phyloP scores from a whole-genome alignment of 306 rosid species.

The Ormosia semicastrata region DNA sequence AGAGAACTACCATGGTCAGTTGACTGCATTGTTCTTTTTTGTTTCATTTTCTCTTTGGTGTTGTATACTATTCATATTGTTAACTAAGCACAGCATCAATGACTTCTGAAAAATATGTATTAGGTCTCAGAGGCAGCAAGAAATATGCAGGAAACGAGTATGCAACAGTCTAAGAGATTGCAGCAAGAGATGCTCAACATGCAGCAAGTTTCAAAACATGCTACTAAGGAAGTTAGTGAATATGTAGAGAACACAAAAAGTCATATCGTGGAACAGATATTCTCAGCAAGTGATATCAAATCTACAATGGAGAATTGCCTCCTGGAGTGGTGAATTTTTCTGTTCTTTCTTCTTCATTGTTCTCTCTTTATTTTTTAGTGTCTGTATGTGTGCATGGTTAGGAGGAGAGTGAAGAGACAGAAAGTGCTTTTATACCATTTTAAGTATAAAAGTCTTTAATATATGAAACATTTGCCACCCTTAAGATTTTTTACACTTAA shows the following conservation, averaged over 20 bases:
- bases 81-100: background rate
- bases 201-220: slow-evolving; percentile 61
- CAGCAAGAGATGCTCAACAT: slow-evolving; percentile 56
- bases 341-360: background rate
- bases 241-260: slow-evolving; percentile 49
- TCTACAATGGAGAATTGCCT: slow-evolving; percentile 52
- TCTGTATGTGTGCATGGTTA: background rate
- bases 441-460: background rate
- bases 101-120: slow-evolving; percentile 25
- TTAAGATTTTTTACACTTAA: background rate
- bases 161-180: slow-evolving; percentile 52
- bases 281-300: slow-evolving; percentile 45
- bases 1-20: slow-evolving; percentile 60
- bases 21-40: background rate
- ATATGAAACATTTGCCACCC: background rate
- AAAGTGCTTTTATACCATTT: background rate
- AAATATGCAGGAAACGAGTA: slow-evolving; percentile 45
- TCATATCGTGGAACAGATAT: slow-evolving; percentile 49
- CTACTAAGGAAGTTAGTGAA: slow-evolving; percentile 45
- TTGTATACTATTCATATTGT: background rate
- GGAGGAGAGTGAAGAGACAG: background rate
- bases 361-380: background rate
- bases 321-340: slow-evolving; percentile 61
- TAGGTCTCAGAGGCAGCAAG: slow-evolving; percentile 79
- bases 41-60: slow-evolving; percentile 13